Base-by-base conservation (phyloP, 2,329 filamentous ascomycete genomes). In the Cladosporium sp. region DNA sequence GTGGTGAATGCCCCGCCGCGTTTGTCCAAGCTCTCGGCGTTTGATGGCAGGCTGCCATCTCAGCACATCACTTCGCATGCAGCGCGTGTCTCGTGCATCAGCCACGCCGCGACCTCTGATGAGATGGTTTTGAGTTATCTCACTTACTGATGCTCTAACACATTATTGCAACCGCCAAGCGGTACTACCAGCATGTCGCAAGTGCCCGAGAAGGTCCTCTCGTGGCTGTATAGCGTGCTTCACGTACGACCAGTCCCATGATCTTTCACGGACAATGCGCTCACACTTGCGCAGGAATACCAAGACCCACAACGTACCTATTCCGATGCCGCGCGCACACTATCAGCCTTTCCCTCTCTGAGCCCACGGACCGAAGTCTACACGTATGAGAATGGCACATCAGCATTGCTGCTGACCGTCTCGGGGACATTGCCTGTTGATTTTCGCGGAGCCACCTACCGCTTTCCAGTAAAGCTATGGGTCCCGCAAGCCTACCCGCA, bases 221-320 rank as follows among this genome's bases (percentile, higher is more conserved):
- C 90, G 73, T 97, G 92, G 92, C 83, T 97, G 5, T 95, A 95
- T 73, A 93, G 88, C 72, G 85, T 95, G 52, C 74, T 97, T 54
- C 64, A 65, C 46, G 65, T 67, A 54, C 88, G 86, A 40, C 33
- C 34, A 35, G 37, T 8, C 19, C 41, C 16, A 28, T 44, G 42
- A 35, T 28, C n/a, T 38, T 9, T 11, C n/a, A 16, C 8, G 16
- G 13, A 38, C 10, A 14, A 43, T 16, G 48, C 48, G 48, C n/a
- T 43, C 31, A 54, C 63, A 67, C 55, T 66, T 68, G 59, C 66
- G 45, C 70, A 97, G 88, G 89, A 95, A 80, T 97, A 98, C 68
- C 84, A 84, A 69, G 89, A 97, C 74, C 86, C 95, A 54, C 95
- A 92, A 67, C 86, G 90, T 56, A 89, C 91, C 50, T 97, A 97